These are phyloP conservation scores for Aschersonia sp. DNA, from an alignment of 2,329 filamentous ascomycete species.

Conservation along the genomic window DNA sequence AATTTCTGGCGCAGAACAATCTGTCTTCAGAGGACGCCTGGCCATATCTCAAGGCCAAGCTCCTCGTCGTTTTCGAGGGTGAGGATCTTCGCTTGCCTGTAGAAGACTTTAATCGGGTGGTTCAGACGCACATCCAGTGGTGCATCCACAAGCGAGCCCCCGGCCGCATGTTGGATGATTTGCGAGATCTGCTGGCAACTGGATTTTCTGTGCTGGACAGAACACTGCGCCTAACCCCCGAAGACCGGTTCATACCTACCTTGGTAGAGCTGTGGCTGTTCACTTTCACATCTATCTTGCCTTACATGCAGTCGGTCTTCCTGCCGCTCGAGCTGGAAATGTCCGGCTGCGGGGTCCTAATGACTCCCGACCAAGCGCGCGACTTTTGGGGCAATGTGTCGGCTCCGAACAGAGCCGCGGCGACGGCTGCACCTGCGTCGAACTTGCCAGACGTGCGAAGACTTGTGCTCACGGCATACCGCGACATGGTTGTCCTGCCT, in stretches of 20 bases:
- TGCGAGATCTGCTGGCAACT: conserved; percentile 59
- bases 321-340: conserved; percentile 88
- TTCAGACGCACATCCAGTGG: conserved; percentile 64
- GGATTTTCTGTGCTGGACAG: conserved; percentile 81
- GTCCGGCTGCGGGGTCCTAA: conserved; percentile 64
- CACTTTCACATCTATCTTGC: conserved; percentile 78
- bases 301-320: conserved; percentile 92
- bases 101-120: conserved; percentile 70
- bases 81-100: conserved; percentile 68
- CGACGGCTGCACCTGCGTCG: too few species aligned
- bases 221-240: conserved; percentile 61
- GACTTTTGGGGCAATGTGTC: conserved; percentile 80
- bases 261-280: conserved; percentile 91
- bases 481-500: conserved; percentile 77
- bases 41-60: conserved; percentile 62
- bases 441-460: conserved; percentile 62
- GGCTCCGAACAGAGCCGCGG: conserved; percentile 17
- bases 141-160: conserved; percentile 62
- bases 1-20: conserved; percentile 47
- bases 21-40: conserved; percentile 68
- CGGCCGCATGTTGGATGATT: conserved; percentile 58
- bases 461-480: conserved; percentile 74
- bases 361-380: conserved; percentile 62
- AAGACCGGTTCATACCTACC: conserved; percentile 78
- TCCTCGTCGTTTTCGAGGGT: conserved; percentile 67